These are phyloP conservation scores for Sporobolomyces roseus DNA, from an alignment of 768 basidiomycete genomes.

Conservation along the genomic window DNA sequence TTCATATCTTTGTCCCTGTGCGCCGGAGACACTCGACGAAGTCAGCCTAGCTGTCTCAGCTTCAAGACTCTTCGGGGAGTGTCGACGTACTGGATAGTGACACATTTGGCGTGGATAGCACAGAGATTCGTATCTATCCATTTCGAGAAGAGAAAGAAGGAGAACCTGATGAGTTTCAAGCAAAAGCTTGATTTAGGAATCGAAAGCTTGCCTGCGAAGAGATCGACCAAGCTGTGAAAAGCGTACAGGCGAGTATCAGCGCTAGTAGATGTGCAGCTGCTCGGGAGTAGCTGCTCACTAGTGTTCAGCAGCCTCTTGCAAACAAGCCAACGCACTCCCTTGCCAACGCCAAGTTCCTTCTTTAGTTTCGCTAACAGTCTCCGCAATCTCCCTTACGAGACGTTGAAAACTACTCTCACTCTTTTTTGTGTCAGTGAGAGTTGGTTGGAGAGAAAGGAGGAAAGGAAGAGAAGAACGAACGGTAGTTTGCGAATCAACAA, in stretches of 20 bases:
- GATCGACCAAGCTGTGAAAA: constrained; percentile 6
- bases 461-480: constrained; percentile 45
- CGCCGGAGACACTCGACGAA: no score
- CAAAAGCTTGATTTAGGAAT: background rate
- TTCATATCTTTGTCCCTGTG: constrained; percentile 17
- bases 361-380: constrained; percentile 61
- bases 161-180: no score
- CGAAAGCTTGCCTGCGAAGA: constrained; percentile 7
- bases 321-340: constrained; percentile 54
- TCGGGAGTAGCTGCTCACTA: constrained; percentile 48
- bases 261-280: constrained; percentile 15
- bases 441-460: background rate
- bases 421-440: background rate
- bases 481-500: constrained; percentile 49
- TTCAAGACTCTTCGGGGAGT: no score
- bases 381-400: constrained; percentile 70
- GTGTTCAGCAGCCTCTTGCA: constrained; percentile 57
- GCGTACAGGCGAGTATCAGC: background rate
- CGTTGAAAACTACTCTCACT: constrained; percentile 54
- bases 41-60: no score
- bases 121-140: constrained; percentile 27
- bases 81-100: constrained; percentile 41
- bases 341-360: constrained; percentile 55
- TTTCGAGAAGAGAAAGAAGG: no score
- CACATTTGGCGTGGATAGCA: constrained; percentile 43